phyloP scores from a whole-genome alignment of 2,329 filamentous ascomycete species.

The Penicillium decumbens region DNA sequence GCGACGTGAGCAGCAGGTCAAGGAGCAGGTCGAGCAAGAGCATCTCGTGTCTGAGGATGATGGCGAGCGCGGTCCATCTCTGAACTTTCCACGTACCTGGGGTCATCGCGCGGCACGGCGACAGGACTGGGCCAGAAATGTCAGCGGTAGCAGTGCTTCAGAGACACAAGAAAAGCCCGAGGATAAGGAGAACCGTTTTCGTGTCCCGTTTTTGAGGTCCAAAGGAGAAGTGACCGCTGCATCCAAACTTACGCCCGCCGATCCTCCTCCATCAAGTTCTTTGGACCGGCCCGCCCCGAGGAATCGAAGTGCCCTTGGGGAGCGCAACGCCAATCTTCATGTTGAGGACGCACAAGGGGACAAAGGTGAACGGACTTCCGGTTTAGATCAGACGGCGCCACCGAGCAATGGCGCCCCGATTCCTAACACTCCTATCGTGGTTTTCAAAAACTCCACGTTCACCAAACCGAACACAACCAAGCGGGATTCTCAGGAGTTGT shows the following conservation, averaged over 20 bases:
- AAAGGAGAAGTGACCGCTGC: constrained; percentile 29
- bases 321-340: constrained; percentile 21
- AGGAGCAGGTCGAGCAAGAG: constrained; percentile 21
- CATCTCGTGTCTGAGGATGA: constrained; percentile 19
- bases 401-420: constrained; percentile 27
- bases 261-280: constrained; percentile 9
- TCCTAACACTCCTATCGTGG: constrained; percentile 37
- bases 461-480: constrained; percentile 30
- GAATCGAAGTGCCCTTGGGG: constrained; percentile 17
- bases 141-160: constrained; percentile 22
- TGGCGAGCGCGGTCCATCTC: constrained; percentile 25
- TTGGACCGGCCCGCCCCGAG: not conserved
- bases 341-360: constrained; percentile 8
- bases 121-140: constrained; percentile 35
- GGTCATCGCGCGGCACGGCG: constrained; percentile 31
- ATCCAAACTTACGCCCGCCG: constrained; percentile 22
- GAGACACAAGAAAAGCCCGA: constrained; percentile 15
- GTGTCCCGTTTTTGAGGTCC: constrained; percentile 18
- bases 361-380: constrained; percentile 8
- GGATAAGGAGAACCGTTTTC: constrained; percentile 9
- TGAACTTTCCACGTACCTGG: constrained; percentile 40
- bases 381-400: constrained; percentile 14
- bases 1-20: constrained; percentile 31
- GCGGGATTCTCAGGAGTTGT: constrained; percentile 39
- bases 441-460: constrained; percentile 33